Conservation (phyloP, 345 rosid species). For the Salix suchowensis region DNA sequence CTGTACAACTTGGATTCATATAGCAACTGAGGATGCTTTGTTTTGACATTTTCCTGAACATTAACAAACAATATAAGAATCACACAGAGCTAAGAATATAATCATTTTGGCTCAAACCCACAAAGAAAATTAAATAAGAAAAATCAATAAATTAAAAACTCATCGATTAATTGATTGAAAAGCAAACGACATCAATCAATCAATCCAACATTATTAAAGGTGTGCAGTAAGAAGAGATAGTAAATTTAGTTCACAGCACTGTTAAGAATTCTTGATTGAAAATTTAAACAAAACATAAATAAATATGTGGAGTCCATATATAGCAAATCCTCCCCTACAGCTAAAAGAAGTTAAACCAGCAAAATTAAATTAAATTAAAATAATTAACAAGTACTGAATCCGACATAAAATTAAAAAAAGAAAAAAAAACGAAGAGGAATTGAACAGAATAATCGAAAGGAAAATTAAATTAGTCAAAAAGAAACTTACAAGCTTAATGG, state of each 20-base stretch:
- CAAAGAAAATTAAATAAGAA: neutral
- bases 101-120: neutral
- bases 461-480: neutral
- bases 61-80: conserved; percentile 1
- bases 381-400: neutral
- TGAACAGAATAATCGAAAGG: neutral
- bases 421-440: neutral
- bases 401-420: neutral
- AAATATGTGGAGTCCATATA: neutral
- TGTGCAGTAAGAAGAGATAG: neutral
- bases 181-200: neutral
- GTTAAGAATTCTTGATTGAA: too few species aligned
- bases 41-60: conserved; percentile 77
- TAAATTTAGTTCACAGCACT: neutral
- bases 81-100: neutral
- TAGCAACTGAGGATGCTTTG: conserved; percentile 90
- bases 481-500: conserved; percentile 85
- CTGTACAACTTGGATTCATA: conserved; percentile 88
- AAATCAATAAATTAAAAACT: neutral
- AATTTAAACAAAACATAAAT: too few species aligned
- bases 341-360: too few species aligned
- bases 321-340: neutral
- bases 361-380: too few species aligned
- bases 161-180: neutral
- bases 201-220: too few species aligned